A percentile compares a stretch with the other conserved stretches of the same genome.
phyloP scores from a whole-genome alignment of 331 rosid species.

The Rosa hybrid region DNA sequence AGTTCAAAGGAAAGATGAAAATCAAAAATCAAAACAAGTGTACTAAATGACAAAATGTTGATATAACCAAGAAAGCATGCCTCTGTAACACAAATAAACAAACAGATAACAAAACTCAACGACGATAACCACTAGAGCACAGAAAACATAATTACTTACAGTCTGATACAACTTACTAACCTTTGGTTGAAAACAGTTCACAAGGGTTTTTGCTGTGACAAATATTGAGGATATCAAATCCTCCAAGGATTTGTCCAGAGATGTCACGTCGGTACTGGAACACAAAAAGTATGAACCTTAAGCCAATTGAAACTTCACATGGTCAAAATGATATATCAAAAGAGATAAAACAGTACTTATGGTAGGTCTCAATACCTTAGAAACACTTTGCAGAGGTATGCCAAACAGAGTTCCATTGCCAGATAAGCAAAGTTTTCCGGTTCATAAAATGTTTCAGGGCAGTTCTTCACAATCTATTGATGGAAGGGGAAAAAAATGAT shows the following conservation, averaged over 20 bases:
- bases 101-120: not conserved
- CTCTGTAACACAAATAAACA: conserved; percentile 10
- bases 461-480: conserved; percentile 76
- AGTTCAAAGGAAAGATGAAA: conserved; percentile 25
- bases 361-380: conserved; percentile 45
- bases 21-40: conserved; percentile 20
- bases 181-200: conserved; percentile 64
- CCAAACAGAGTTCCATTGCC: conserved; percentile 70
- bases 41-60: not conserved
- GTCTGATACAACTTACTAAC: conserved; percentile 43
- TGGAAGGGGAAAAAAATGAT: conserved; percentile 33
- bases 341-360: not conserved
- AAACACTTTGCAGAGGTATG: conserved; percentile 57
- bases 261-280: conserved; percentile 48
- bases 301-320: conserved; percentile 28
- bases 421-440: conserved; percentile 58
- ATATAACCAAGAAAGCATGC: not conserved
- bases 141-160: conserved; percentile 13
- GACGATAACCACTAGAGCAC: conserved; percentile 1
- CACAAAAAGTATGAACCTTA: conserved; percentile 35
- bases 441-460: conserved; percentile 65
- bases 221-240: conserved; percentile 56
- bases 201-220: conserved; percentile 60
- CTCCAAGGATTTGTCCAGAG: conserved; percentile 45
- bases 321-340: conserved; percentile 23